Evolutionary conservation across 805 yeast genomes (phyloP).

Genomic region (Priceomyces fermenticarens): DNA sequence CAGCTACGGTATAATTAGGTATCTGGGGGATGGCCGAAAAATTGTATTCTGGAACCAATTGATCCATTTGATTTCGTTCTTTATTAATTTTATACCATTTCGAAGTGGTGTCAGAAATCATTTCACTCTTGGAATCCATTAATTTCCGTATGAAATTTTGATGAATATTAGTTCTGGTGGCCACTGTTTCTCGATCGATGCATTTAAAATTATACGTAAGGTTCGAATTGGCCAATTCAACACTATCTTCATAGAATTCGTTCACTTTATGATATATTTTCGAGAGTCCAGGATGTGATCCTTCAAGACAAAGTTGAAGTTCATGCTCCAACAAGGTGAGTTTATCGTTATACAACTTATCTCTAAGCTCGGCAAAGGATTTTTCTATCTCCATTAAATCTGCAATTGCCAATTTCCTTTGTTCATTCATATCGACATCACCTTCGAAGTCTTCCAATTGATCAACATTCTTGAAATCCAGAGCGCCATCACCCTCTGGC

Average conservation of each 20-base stretch:
- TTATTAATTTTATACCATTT: constrained; percentile 90
- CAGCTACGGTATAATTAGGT: constrained; percentile 18
- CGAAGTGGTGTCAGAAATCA: constrained; percentile 72
- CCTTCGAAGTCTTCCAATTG: constrained; percentile 11
- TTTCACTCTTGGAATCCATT: constrained; percentile 61
- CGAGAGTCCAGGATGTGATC: constrained; percentile 87
- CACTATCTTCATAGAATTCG: constrained; percentile 67
- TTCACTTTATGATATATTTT: constrained; percentile 69
- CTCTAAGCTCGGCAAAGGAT: constrained; percentile 83
- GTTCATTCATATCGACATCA: constrained; percentile 31
- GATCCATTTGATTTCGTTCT: constrained; percentile 81
- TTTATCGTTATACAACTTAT: constrained; percentile 80
- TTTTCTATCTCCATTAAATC: constrained; percentile 78
- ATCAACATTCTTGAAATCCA: constrained; percentile 12
- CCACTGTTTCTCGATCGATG: constrained; percentile 76
- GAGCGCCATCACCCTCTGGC: constrained; percentile 15
- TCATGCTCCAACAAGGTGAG: constrained; percentile 75
- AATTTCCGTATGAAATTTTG: constrained; percentile 73
- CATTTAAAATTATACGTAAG: constrained; percentile 65
- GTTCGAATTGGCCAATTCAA: constrained; percentile 43
- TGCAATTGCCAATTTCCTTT: constrained; percentile 61
- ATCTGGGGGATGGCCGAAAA: constrained; percentile 38
- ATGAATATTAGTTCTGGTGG: constrained; percentile 75
- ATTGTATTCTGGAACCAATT: constrained; percentile 53
- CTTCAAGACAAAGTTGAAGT: constrained; percentile 79